Evolutionary conservation across 2,329 filamentous ascomycete species (phyloP).

Genomic region (Paecilomyces sp.): DNA sequence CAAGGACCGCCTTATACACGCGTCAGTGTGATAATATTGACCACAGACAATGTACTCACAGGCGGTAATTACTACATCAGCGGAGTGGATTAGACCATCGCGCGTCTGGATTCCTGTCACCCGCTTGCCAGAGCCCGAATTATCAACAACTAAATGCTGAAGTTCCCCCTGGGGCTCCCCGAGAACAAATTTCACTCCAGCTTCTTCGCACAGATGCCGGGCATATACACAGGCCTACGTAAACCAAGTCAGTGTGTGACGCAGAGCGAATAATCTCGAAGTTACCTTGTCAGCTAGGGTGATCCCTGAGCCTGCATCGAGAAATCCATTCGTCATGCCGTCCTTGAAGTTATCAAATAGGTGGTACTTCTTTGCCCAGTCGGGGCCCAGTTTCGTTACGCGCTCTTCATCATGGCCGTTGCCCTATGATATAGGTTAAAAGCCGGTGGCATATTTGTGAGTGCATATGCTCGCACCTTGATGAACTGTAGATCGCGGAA

Average conservation of each 20-base stretch:
- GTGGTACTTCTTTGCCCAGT: no score
- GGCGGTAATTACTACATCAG: conserved; percentile 18
- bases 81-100: conserved; percentile 15
- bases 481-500: no score
- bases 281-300: no score
- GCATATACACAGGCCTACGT: conserved; percentile 14
- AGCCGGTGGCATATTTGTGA: no score
- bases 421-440: no score
- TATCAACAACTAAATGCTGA: no score
- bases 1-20: conserved; percentile 13
- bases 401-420: no score
- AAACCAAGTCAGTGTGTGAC: neutral
- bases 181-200: conserved; percentile 20
- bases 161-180: conserved; percentile 13
- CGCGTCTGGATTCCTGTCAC: conserved; percentile 19
- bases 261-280: neutral
- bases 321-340: no score
- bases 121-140: conserved; percentile 5
- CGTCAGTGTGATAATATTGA: neutral
- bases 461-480: no score
- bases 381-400: no score
- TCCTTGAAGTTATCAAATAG: no score
- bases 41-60: conserved; percentile 1
- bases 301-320: no score
- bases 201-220: conserved; percentile 12